phyloP scores from a whole-genome alignment of 495 filamentous ascomycete species.

The Penicillium alfredii region DNA sequence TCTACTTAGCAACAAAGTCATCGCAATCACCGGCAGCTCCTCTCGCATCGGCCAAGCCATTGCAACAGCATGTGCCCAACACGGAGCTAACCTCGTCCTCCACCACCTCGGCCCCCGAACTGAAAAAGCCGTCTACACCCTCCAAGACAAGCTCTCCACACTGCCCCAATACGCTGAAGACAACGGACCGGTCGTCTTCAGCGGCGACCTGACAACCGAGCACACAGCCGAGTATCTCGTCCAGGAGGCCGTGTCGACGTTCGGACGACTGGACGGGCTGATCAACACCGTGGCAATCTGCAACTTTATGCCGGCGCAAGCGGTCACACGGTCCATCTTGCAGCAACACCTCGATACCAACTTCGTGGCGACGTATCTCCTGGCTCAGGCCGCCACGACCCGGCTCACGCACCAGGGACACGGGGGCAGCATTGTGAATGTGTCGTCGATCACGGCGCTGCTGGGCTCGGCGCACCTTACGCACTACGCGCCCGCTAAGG shows the following conservation, averaged over 20 bases:
- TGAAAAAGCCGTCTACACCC: not conserved
- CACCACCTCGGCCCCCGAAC: slow-evolving; percentile 2
- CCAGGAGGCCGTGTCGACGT: not conserved
- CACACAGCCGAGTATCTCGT: not conserved
- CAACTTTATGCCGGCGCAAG: not conserved
- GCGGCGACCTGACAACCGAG: slow-evolving; percentile 1
- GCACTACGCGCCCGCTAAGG: slow-evolving; percentile 6
- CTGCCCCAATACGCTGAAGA: not conserved
- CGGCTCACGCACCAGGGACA: not conserved
- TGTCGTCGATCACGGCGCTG: slow-evolving; percentile 5
- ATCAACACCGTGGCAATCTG: slow-evolving; percentile 21
- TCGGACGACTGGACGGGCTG: slow-evolving; percentile 22
- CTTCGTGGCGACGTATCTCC: slow-evolving; percentile 1
- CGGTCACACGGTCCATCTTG: slow-evolving; percentile 6
- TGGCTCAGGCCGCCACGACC: slow-evolving; percentile 4
- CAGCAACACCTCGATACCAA: slow-evolving; percentile 2
- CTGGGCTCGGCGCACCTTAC: slow-evolving; percentile 1
- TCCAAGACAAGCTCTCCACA: not conserved
- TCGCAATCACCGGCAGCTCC: slow-evolving; percentile 7
- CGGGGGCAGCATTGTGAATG: slow-evolving; percentile 4
- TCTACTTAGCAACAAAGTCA: slow-evolving; percentile 4
- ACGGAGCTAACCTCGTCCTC: slow-evolving; percentile 1
- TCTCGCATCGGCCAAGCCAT: slow-evolving; percentile 3
- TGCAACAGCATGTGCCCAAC: slow-evolving; percentile 1
- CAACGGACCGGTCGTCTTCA: not conserved